These are phyloP conservation scores for Eimeria tenella DNA, from an alignment of 169 alveolate species.

Conservation along the genomic window DNA sequence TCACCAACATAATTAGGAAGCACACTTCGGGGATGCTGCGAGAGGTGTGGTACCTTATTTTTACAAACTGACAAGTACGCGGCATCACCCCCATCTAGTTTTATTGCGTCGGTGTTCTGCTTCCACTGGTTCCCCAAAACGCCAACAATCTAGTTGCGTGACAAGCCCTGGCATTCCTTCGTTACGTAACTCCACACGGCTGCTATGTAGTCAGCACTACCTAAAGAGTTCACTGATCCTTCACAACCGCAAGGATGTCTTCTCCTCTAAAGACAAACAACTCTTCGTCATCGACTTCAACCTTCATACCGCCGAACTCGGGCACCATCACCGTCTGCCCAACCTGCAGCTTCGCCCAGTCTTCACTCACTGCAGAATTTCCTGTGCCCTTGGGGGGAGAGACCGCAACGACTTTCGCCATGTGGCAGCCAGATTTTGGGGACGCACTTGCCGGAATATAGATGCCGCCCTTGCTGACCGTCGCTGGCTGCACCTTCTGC, in stretches of 20 bases:
- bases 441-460: slow-evolving; percentile 90
- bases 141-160: too few relatives aligned
- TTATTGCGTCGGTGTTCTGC: too few relatives aligned
- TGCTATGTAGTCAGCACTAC: background rate
- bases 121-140: too few relatives aligned
- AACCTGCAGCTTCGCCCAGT: slow-evolving; percentile 80
- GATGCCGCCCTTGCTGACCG: slow-evolving; percentile 89
- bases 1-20: too few relatives aligned
- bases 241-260: slow-evolving; percentile 88
- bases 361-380: slow-evolving; percentile 25
- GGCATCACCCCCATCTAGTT: too few relatives aligned
- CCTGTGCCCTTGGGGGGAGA: slow-evolving; percentile 37
- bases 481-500: slow-evolving; percentile 84
- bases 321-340: slow-evolving; percentile 93
- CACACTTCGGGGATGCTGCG: too few relatives aligned
- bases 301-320: slow-evolving; percentile 92
- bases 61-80: too few relatives aligned
- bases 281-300: slow-evolving; percentile 90
- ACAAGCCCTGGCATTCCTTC: too few relatives aligned
- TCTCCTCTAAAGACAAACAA: slow-evolving; percentile 89
- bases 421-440: slow-evolving; percentile 82
- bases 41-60: too few relatives aligned
- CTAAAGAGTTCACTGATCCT: slow-evolving; percentile 4
- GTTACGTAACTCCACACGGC: too few relatives aligned
- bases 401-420: slow-evolving; percentile 85